These are phyloP conservation scores for Cyclanthera cordifolia DNA, from an alignment of 306 rosid genomes.

Conservation along the genomic window DNA sequence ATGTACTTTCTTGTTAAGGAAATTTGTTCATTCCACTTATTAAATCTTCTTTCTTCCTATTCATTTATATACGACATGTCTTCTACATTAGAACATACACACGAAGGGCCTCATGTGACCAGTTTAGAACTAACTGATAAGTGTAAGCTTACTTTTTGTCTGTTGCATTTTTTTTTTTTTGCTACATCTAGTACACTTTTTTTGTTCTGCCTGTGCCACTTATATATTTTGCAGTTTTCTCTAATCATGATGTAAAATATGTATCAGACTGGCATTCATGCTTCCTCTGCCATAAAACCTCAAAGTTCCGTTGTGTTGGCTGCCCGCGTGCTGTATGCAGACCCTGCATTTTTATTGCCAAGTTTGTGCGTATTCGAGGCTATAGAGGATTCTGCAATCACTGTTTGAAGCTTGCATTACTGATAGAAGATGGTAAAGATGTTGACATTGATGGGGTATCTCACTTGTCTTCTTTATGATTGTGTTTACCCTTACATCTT, in stretches of 20 bases:
- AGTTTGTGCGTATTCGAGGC: slow-evolving; percentile 28
- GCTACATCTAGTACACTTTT: no score
- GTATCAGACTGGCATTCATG: slow-evolving; percentile 55
- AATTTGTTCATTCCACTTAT: neutral
- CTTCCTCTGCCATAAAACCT: slow-evolving; percentile 30
- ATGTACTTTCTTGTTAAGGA: neutral
- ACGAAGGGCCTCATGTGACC: no score
- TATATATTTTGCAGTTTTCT: neutral
- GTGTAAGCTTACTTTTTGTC: no score
- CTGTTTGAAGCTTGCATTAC: slow-evolving; percentile 43
- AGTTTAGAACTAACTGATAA: no score
- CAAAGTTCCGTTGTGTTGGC: slow-evolving; percentile 57
- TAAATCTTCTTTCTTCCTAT: neutral
- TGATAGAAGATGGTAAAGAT: slow-evolving; percentile 38
- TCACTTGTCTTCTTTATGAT: slow-evolving; percentile 2
- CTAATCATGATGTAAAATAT: neutral
- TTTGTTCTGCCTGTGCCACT: neutral
- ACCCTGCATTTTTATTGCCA: slow-evolving; percentile 27
- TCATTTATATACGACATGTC: no score
- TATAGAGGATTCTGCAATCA: slow-evolving; percentile 41
- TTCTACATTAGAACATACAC: no score
- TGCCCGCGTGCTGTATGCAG: slow-evolving; percentile 64
- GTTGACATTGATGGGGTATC: slow-evolving; percentile 60
- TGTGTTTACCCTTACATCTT: neutral
- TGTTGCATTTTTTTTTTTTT: no score